Conservation (phyloP, 805 yeast species). For the Aciculoconidium aculeatum region DNA sequence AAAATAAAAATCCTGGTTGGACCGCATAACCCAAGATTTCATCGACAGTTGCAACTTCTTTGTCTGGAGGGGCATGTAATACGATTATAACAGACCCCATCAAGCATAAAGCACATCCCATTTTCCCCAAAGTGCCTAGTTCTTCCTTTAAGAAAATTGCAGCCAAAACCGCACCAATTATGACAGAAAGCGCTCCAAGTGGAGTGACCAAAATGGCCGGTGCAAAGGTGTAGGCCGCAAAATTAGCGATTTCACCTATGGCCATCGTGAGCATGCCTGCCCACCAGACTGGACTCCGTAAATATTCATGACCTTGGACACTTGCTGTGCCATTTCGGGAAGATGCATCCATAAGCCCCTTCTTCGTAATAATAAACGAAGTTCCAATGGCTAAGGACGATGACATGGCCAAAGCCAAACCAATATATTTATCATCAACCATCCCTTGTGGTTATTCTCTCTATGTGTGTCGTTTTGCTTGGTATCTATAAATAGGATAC, state of each 20-base stretch:
- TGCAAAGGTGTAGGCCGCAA: slow-evolving; percentile 93
- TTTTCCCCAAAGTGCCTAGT: slow-evolving; percentile 77
- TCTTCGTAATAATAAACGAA: slow-evolving; percentile 82
- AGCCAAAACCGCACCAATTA: slow-evolving; percentile 88
- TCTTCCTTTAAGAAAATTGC: slow-evolving; percentile 81
- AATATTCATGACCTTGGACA: slow-evolving; percentile 72
- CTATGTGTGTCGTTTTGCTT: too few relatives aligned
- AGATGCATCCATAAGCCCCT: slow-evolving; percentile 72
- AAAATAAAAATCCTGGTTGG: slow-evolving; percentile 68
- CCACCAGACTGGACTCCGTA: slow-evolving; percentile 89
- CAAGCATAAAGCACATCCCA: slow-evolving; percentile 90
- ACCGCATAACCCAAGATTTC: slow-evolving; percentile 78
- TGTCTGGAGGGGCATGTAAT: slow-evolving; percentile 91
- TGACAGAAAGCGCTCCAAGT: slow-evolving; percentile 82
- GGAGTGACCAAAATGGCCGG: slow-evolving; percentile 93
- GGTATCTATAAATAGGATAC: slow-evolving; percentile 4
- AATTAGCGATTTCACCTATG: slow-evolving; percentile 84
- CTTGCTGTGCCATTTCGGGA: slow-evolving; percentile 36
- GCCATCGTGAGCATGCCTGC: slow-evolving; percentile 90
- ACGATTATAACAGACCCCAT: slow-evolving; percentile 86
- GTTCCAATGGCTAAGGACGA: slow-evolving; percentile 88
- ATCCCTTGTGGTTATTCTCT: too few relatives aligned
- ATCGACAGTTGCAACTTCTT: slow-evolving; percentile 81
- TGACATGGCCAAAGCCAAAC: slow-evolving; percentile 80
- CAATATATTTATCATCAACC: slow-evolving; percentile 83